Evolutionary conservation across 768 basidiomycete genomes (phyloP), one percentile per base, ranked within the genome.

Genomic region (Cantharellus anzutake): DNA sequence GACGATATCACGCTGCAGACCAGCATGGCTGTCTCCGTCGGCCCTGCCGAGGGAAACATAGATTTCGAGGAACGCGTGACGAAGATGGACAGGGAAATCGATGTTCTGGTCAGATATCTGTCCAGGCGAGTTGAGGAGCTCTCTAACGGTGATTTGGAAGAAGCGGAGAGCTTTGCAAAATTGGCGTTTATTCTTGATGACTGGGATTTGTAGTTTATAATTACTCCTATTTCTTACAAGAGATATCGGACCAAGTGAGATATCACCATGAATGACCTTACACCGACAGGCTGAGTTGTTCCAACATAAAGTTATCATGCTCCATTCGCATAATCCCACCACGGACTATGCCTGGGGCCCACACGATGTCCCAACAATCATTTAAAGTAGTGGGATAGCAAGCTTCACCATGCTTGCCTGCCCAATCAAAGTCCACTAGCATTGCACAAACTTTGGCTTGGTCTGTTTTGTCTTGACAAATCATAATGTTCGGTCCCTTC

Each of bases 101-200:
- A 63, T 20, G 55, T 16, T n/a, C 55, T 61, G 56, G 56, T 63
- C n/a, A 35, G 56, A 39, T 41, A 44, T 39, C 7, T 63, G 0
- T 20, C 4, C 20, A 62, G 42, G n/a, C 16, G 35, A 2, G 60
- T 61, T 7, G 61, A 63, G 42, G 53, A 20, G 20, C 56, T 29
- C 48, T 2, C 60, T 16, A 51, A 42, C 16, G 42, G 20, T n/a
- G 51, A 50, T 29, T 5, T 16, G 29, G 52, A 57, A 5, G 58
- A 2, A 11, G 55, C 41, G 20, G 5, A 40, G 39, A 42, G 42
- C 4, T 63, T 62, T 38, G 20, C 56, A 4, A 57, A 57, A 20
- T 41, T 63, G n/a, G 20, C 56, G 0, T 63, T 63, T 39, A 41
- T 48, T 4, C 42, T 63, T 41, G 62, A 63, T 20, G 61, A 63